Evolutionary conservation across 208 protist genomes (phyloP).

Genomic region (Leishmania mexicana): DNA sequence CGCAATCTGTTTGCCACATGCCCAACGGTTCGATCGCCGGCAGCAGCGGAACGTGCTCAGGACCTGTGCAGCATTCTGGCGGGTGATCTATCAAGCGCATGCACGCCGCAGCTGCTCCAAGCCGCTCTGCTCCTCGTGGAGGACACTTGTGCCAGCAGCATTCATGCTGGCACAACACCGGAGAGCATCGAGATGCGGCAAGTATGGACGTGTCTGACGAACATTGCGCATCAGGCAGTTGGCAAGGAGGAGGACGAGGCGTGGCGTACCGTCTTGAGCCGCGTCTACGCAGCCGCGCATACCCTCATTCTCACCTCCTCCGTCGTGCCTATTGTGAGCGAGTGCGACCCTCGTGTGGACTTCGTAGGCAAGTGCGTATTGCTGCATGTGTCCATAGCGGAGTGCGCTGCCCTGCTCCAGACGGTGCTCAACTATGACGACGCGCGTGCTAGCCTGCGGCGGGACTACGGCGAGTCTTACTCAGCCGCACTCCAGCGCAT

Average conservation of each 20-base stretch:
- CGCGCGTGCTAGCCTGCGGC: constrained; percentile 14
- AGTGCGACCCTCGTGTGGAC: constrained; percentile 20
- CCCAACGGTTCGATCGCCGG: constrained; percentile 10
- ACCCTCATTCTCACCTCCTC: constrained; percentile 10
- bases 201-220: constrained; percentile 10
- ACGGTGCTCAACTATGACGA: constrained; percentile 26
- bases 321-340: constrained; percentile 5
- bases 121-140: constrained; percentile 25
- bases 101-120: constrained; percentile 13
- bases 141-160: constrained; percentile 9
- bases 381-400: constrained; percentile 10
- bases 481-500: constrained; percentile 19
- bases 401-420: constrained; percentile 24
- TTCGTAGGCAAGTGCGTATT: constrained; percentile 23
- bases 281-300: constrained; percentile 15
- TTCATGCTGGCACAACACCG: background rate
- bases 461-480: constrained; percentile 25
- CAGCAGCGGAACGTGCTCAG: constrained; percentile 11
- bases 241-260: background rate
- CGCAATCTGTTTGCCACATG: constrained; percentile 9
- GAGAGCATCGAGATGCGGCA: constrained; percentile 17
- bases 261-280: constrained; percentile 21
- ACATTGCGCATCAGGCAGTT: background rate
- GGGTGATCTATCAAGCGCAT: background rate
- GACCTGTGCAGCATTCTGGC: background rate